Evolutionary conservation across 2,329 filamentous ascomycete genomes (phyloP), one percentile per base, ranked within the genome.

Genomic region (Moelleriella libera): DNA sequence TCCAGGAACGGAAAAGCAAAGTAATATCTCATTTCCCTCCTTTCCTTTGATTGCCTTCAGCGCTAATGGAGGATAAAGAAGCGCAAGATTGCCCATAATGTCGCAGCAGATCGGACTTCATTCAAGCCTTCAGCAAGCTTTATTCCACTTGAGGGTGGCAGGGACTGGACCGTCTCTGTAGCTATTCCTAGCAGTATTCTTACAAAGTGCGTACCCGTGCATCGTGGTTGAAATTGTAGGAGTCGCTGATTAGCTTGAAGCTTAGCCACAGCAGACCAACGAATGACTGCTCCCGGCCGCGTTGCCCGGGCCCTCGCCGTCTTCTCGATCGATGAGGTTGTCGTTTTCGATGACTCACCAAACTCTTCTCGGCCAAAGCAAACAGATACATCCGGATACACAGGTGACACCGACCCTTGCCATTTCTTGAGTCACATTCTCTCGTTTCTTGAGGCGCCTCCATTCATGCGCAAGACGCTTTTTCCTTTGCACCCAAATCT

Each of bases 401-500:
- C 83, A 1, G 84, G 81, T 52, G 84, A 81, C 58, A 71, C 78
- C 11, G 83, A 92, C 57, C 86, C 86, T 1, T 80, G 80, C 49
- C 83, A 89, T 65, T 94, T 90, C 65, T 72, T 94, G 28, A 75
- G 79, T 45, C 87, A 92, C 58, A 67, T 94, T 6, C 70, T 94
- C 6, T 82, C 78, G 50, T 94, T 88, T 64, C 77, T 94, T 50
- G 88, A 94, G 63, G 85, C 85, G 5, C 88, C 88, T 31, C 85
- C 87, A 1, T 83, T 92, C 63, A 80, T 94, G 65, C 80, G 85
- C 56, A 82, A 81, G 60, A 66, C 73, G 2, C 71, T 94, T 4
- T 90, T 94, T 55, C 82, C 83, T 1, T 69, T 88, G 52, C 87
- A 94, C 58, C 80, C 84, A 8, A 89, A 94, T 59, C 70, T 94